Evolutionary conservation across 352 stramenopile species (phyloP).

Genomic region (Globisporangium abappressorium): DNA sequence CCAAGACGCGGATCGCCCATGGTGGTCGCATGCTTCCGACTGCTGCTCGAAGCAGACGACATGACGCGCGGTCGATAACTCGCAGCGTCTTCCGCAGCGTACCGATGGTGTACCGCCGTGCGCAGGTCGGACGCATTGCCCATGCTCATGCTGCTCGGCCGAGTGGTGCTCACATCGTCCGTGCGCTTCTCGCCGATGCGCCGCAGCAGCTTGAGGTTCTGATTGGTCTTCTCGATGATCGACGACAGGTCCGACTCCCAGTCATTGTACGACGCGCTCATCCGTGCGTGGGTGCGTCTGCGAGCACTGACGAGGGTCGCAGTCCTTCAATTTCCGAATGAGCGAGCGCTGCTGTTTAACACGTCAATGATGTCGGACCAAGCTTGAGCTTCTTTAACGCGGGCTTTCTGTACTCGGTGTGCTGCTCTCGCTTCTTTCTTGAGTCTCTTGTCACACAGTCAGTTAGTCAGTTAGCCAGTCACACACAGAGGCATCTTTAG

Average conservation of each 20-base stretch:
- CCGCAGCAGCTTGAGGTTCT: conserved; percentile 81
- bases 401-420: neutral
- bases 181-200: conserved; percentile 75
- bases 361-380: conserved; percentile 3
- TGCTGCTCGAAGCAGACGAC: conserved; percentile 7
- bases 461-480: no score
- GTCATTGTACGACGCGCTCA: conserved; percentile 62
- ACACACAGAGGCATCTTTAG: neutral
- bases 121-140: conserved; percentile 6
- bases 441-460: neutral
- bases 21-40: conserved; percentile 6
- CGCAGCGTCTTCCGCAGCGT: conserved; percentile 11
- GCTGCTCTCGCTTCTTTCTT: neutral
- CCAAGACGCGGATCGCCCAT: neutral
- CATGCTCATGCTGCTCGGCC: conserved; percentile 6
- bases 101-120: conserved; percentile 13
- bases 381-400: neutral
- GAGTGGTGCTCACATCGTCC: conserved; percentile 45
- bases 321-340: conserved; percentile 5
- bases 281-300: conserved; percentile 15
- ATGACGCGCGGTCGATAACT: conserved; percentile 14
- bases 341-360: conserved; percentile 5
- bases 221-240: conserved; percentile 88
- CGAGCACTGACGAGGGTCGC: neutral
- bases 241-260: conserved; percentile 84